Evolutionary conservation across 2,329 filamentous ascomycete species (phyloP).

Genomic region (Venturia asperata): DNA sequence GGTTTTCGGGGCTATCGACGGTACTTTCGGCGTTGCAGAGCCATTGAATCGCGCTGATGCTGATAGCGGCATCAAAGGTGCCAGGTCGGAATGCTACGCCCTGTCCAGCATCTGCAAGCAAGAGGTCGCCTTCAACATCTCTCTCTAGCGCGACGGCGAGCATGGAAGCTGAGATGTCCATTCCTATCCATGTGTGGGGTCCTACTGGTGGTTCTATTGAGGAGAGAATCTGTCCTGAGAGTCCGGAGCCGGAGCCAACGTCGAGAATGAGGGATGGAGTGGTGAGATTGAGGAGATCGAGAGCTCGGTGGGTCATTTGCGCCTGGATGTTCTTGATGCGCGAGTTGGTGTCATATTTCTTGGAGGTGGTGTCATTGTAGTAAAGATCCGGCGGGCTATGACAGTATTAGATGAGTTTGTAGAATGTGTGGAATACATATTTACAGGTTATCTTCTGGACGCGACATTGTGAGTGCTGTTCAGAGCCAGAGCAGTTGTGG

Average conservation of each 20-base stretch:
- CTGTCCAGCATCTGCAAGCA: slow-evolving; percentile 91
- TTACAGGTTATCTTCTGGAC: slow-evolving; percentile 90
- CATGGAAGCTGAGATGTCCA: slow-evolving; percentile 96
- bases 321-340: slow-evolving; percentile 95
- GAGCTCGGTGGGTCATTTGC: slow-evolving; percentile 85
- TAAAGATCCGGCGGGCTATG: slow-evolving; percentile 85
- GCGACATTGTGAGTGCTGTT: slow-evolving; percentile 64
- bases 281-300: slow-evolving; percentile 78
- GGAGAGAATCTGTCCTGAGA: slow-evolving; percentile 89
- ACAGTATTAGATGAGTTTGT: slow-evolving; percentile 24
- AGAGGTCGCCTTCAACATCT: slow-evolving; percentile 87
- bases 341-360: slow-evolving; percentile 94
- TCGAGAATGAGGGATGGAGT: slow-evolving; percentile 85
- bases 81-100: slow-evolving; percentile 90
- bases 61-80: slow-evolving; percentile 89
- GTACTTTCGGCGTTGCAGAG: slow-evolving; percentile 90
- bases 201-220: slow-evolving; percentile 53
- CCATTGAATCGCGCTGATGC: slow-evolving; percentile 96
- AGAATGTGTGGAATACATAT: slow-evolving; percentile 28
- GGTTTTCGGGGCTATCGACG: slow-evolving; percentile 71
- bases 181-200: slow-evolving; percentile 92
- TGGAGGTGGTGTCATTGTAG: slow-evolving; percentile 91
- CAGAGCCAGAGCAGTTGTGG: background rate
- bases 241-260: slow-evolving; percentile 89
- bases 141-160: slow-evolving; percentile 87